Evolutionary conservation across 2,329 filamentous ascomycete species (phyloP), one percentile per base, ranked within the genome.

Genomic region (Sarocladiaceae sp.): DNA sequence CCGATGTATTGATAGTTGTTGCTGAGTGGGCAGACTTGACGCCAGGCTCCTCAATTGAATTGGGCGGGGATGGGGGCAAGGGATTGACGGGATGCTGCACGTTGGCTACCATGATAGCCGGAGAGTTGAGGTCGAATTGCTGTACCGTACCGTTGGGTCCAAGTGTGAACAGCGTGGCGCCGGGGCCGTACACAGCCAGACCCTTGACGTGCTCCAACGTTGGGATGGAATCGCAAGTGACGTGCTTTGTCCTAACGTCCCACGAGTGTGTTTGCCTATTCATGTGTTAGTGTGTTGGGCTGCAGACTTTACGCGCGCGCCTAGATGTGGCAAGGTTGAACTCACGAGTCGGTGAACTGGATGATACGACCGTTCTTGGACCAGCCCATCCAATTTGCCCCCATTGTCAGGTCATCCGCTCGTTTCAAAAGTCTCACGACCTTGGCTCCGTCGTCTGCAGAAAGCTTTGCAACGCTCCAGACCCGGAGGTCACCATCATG

Each of bases 191-290:
- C 55, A 92, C 87, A 40, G 92, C 87, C 39, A 99, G 79, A 15
- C 90, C 93, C 56, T 82, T 82, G 53, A 97, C 82, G 58, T 87
- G 84, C 33, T 94, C 86, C 6, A 92, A 78, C 1, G 91, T 97
- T 5, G 92, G 91, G 53, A 97, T 88, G 54, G 82, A 80, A 62
- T 97, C 92, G 68, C 85, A 95, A 3, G 90, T 92, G 60, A 99
- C 91, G 64, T 96, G 87, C 67, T 97, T 97, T n/a, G 94, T 99
- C 57, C 92, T 83, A 40, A 99, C 94, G 75, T 99, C 94, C 93
- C 94, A 99, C 53, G 91, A 87, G 61, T 89, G 85, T 33, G 92
- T 96, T 77, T 96, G 88, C 52, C 92, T 91, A 65, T 61, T 57
- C 31, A 46, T 42, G 55, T 61, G 64, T 70, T 64, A 69, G 67